These are phyloP conservation scores for Aspergillus quadrilineatus DNA, from an alignment of 2,329 filamentous ascomycete species.

Conservation along the genomic window DNA sequence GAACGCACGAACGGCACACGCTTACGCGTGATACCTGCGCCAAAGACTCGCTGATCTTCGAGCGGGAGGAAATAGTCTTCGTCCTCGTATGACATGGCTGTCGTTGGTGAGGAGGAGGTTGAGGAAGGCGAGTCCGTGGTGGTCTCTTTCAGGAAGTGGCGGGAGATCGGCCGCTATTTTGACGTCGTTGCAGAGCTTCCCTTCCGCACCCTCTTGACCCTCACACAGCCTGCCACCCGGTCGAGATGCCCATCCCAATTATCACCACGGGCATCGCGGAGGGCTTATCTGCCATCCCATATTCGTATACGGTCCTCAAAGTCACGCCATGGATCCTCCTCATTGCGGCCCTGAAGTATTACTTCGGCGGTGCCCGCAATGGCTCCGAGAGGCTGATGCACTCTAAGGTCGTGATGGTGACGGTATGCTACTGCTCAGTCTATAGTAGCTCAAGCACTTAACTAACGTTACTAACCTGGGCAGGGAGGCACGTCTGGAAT, in stretches of 20 bases:
- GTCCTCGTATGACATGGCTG: slow-evolving; percentile 49
- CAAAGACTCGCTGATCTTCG: slow-evolving; percentile 60
- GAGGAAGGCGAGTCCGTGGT: background rate
- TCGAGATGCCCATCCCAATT: slow-evolving; percentile 61
- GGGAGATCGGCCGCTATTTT: slow-evolving; percentile 26
- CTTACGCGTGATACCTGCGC: slow-evolving; percentile 63
- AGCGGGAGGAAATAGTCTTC: slow-evolving; percentile 57
- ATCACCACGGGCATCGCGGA: slow-evolving; percentile 54
- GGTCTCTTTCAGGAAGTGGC: slow-evolving; percentile 12
- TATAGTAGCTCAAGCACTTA: background rate
- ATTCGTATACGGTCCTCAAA: slow-evolving; percentile 54
- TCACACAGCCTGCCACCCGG: slow-evolving; percentile 6
- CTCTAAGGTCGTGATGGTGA: slow-evolving; percentile 89
- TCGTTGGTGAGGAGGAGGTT: background rate
- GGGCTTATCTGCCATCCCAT: slow-evolving; percentile 56
- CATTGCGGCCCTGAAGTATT: slow-evolving; percentile 66
- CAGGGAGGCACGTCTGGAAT: slow-evolving; percentile 89
- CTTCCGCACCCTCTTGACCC: background rate
- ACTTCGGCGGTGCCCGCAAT: slow-evolving; percentile 73
- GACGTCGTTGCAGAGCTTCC: slow-evolving; percentile 3
- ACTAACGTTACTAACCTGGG: background rate
- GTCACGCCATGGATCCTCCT: slow-evolving; percentile 52
- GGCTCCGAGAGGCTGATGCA: slow-evolving; percentile 80
- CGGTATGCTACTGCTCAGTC: slow-evolving; percentile 53
- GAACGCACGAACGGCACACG: slow-evolving; percentile 60